These are phyloP conservation scores for Mycena albidolilacea DNA, from an alignment of 768 basidiomycete genomes.

Conservation along the genomic window DNA sequence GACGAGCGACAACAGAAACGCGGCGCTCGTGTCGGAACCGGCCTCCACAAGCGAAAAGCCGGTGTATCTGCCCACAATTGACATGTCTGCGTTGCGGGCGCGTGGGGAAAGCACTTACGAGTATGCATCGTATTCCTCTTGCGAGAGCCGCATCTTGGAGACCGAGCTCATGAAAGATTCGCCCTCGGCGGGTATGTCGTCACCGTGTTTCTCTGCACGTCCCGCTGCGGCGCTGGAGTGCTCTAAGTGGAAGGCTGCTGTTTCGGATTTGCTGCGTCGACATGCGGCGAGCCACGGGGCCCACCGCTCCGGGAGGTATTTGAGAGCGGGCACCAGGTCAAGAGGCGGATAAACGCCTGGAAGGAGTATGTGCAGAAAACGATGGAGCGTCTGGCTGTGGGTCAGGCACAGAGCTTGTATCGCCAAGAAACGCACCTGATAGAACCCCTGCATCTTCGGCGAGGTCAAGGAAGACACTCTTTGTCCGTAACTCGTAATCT, in stretches of 20 bases:
- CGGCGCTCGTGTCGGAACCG: constrained; percentile 36
- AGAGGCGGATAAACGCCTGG: constrained; percentile 13
- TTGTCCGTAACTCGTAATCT: constrained; percentile 18
- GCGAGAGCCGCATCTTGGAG: neutral
- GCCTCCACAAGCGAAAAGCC: constrained; percentile 35
- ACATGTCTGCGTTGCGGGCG: neutral
- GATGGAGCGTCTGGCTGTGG: constrained; percentile 13
- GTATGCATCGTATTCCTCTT: constrained; percentile 8
- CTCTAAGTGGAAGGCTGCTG: constrained; percentile 6
- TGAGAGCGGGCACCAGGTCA: constrained; percentile 2
- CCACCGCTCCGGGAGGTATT: constrained; percentile 12
- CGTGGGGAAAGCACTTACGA: neutral
- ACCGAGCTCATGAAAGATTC: constrained; percentile 20
- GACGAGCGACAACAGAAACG: constrained; percentile 31
- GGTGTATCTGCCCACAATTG: constrained; percentile 3
- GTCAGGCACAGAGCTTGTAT: neutral
- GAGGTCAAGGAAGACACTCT: neutral
- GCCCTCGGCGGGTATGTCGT: neutral
- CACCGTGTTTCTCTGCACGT: neutral
- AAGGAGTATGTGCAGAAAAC: constrained; percentile 16
- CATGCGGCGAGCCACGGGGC: constrained; percentile 18
- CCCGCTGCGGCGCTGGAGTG: constrained; percentile 2
- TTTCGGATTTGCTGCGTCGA: constrained; percentile 21
- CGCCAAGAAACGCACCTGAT: neutral
- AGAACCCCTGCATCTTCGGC: constrained; percentile 3